Evolutionary conservation across 2,329 filamentous ascomycete genomes (phyloP).

Genomic region (Chaetomiaceae sp.): DNA sequence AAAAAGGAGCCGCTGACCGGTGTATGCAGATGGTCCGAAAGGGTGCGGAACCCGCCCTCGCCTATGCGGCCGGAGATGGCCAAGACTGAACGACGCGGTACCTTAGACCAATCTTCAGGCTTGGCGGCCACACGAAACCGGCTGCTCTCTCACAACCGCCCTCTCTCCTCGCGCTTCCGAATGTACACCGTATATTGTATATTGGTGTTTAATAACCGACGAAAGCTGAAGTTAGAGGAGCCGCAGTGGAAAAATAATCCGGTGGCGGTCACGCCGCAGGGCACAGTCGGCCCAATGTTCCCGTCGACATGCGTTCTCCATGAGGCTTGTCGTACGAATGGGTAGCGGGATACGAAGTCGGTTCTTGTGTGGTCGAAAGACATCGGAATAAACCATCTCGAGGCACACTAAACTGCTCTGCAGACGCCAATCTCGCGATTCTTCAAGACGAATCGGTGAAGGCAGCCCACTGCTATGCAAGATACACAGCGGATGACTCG

Average conservation of each 20-base stretch:
- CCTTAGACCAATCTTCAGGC: slow-evolving; percentile 2
- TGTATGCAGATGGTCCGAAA: slow-evolving; percentile 19
- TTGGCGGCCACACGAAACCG: slow-evolving; percentile 3
- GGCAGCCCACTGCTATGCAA: slow-evolving; percentile 3
- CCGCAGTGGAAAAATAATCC: background rate
- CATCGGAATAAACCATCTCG: background rate
- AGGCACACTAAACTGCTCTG: background rate
- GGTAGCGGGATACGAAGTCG: background rate
- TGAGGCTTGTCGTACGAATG: background rate
- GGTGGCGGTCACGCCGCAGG: slow-evolving; percentile 11
- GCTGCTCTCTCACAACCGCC: background rate
- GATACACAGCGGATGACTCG: slow-evolving; percentile 9
- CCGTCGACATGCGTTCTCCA: background rate
- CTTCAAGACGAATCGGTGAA: slow-evolving; percentile 3
- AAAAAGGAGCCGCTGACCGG: slow-evolving; percentile 22
- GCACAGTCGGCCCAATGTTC: background rate
- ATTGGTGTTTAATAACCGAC: background rate
- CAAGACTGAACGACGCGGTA: slow-evolving; percentile 7
- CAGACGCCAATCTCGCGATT: no score
- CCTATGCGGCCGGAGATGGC: slow-evolving; percentile 14
- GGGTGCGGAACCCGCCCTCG: slow-evolving; percentile 14
- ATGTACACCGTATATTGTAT: background rate
- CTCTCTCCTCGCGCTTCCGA: background rate
- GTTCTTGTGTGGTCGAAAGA: background rate
- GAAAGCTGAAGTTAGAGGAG: slow-evolving; percentile 1